Base-by-base conservation (phyloP, 2,329 filamentous ascomycete species). In the Hypoxylon sp. region DNA sequence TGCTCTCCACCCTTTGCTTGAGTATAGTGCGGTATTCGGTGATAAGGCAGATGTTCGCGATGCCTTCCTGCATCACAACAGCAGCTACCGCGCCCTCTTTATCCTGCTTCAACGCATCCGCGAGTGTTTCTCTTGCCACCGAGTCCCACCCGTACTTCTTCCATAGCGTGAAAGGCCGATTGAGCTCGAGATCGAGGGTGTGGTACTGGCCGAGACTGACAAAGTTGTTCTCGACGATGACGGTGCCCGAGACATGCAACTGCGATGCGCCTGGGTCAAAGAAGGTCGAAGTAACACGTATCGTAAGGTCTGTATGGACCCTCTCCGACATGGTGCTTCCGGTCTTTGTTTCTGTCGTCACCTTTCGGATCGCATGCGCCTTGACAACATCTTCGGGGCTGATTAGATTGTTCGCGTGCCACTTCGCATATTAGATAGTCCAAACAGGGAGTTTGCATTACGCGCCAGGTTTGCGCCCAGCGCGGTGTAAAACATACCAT, bases 131-230 rank as follows among this genome's bases (percentile, higher is more conserved):
- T 52, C 91, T 83, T 3, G 94, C 93, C 10, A 99, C 90, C 73
- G 92, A 94, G 80, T 99, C 96, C 96, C 96, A 99, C 46, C 94
- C 91, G 8, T 89, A 83, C 42, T 88, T 87, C 81, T 98, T 98
- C 82, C 94, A 92, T 6, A 99, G 80, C 5, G 92, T 95, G 75
- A 98, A 98, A 55, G 94, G 91, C 46, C 94, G 88, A 75, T 96
- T 90, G 64, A 97, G 85, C 78, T 98, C 95, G 50, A 99, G 86
- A 73, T 98, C 95, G 71, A 90, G 83, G 1, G 87, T 89, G 75
- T 90, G 87, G 74, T 88, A 84, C 67, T 87, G 84, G 57, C 87
- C 87, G 46, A 87, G 76, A 71, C 81, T 80, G 63, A 87, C 86
- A 66, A 84, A 81, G 35, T 81, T 79, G 74, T 87, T 89, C 75